Percentiles rank a stretch among this genome's conserved stretches.
phyloP scores from a whole-genome alignment of 2,329 filamentous ascomycete genomes.

The Aspergillus ustus region DNA sequence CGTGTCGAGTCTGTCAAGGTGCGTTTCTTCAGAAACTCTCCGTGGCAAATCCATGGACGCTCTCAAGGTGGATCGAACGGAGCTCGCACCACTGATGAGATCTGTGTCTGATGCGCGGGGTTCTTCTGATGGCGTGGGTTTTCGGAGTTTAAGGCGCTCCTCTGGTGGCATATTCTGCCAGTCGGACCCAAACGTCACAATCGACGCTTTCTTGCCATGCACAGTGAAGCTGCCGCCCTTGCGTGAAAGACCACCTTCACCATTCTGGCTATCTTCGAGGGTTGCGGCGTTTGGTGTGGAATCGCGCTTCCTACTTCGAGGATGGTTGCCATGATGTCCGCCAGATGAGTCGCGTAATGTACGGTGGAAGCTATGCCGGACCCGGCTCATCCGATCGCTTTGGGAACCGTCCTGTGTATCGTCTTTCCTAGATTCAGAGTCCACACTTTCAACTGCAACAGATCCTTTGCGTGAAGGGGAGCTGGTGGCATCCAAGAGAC shows the following conservation, averaged over 20 bases:
- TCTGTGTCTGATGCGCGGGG: constrained; percentile 40
- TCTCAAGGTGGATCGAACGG: constrained; percentile 19
- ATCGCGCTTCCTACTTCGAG: constrained; percentile 78
- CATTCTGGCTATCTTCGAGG: constrained; percentile 53
- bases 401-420: constrained; percentile 43
- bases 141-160: constrained; percentile 70
- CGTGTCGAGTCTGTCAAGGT: constrained; percentile 7
- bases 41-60: constrained; percentile 21
- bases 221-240: constrained; percentile 90
- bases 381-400: constrained; percentile 64
- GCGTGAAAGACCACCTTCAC: constrained; percentile 72
- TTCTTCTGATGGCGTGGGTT: constrained; percentile 47
- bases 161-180: constrained; percentile 78
- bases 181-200: constrained; percentile 95
- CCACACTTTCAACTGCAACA: constrained; percentile 47
- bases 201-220: constrained; percentile 96
- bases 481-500: constrained; percentile 60
- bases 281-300: constrained; percentile 64
- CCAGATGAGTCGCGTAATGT: constrained; percentile 81
- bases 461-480: constrained; percentile 46
- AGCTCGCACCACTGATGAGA: constrained; percentile 33
- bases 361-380: constrained; percentile 84
- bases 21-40: constrained; percentile 43
- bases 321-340: constrained; percentile 60
- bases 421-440: constrained; percentile 47